Conservation (phyloP, 331 rosid species). For the Pyrus hybrid region DNA sequence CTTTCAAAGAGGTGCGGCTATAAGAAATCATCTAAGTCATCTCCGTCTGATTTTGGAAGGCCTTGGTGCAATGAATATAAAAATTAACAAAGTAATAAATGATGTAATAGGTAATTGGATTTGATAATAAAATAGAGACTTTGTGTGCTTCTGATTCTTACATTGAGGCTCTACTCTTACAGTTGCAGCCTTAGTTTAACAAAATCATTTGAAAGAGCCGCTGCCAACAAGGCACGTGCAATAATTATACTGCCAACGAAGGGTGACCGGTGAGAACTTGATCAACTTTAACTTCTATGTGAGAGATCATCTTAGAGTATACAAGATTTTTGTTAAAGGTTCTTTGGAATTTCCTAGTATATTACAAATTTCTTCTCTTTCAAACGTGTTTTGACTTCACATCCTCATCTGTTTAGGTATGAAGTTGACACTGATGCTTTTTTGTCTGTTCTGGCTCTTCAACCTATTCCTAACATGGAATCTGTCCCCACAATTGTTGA, state of each 20-base stretch:
- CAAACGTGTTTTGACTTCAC: conserved; percentile 28
- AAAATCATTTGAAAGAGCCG: conserved; percentile 93
- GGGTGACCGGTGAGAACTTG: conserved; percentile 70
- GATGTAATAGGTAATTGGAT: not conserved
- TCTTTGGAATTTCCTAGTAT: not conserved
- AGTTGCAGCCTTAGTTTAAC: conserved; percentile 90
- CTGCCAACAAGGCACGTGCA: conserved; percentile 86
- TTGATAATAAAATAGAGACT: not conserved
- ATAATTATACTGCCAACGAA: conserved; percentile 87
- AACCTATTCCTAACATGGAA: conserved; percentile 75
- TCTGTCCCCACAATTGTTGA: conserved; percentile 86
- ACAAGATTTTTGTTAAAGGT: not conserved
- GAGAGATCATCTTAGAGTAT: conserved; percentile 10
- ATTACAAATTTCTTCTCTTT: not conserved
- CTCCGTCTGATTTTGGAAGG: not conserved
- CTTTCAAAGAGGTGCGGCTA: conserved; percentile 70
- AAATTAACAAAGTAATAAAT: not conserved
- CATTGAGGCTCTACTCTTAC: conserved; percentile 34
- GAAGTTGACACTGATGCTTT: conserved; percentile 98
- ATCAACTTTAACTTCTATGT: conserved; percentile 8
- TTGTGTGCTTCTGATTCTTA: conserved; percentile 14
- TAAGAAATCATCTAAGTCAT: conserved; percentile 14
- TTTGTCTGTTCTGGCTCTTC: conserved; percentile 93
- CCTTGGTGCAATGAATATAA: not conserved
- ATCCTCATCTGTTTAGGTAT: conserved; percentile 51